Evolutionary conservation across 768 basidiomycete genomes (phyloP).

Genomic region (Erythrobasidium yunnanense): DNA sequence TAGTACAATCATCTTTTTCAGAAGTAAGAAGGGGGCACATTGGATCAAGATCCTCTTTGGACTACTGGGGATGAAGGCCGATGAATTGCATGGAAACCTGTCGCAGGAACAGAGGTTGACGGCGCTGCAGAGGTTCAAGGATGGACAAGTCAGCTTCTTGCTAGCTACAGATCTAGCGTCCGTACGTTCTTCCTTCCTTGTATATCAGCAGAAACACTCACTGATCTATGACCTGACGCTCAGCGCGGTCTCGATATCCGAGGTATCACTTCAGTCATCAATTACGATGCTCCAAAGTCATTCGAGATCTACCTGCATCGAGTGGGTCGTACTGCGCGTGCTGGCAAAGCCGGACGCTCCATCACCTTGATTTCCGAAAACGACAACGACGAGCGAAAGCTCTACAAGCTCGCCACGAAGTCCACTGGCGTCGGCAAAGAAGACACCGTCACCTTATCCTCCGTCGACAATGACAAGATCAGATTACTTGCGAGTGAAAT

Average conservation of each 20-base stretch:
- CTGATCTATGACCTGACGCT: background rate
- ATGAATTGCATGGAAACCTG: slow-evolving; percentile 88
- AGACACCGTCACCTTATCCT: slow-evolving; percentile 44
- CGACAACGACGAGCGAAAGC: slow-evolving; percentile 89
- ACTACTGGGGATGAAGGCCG: slow-evolving; percentile 67
- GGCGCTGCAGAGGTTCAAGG: slow-evolving; percentile 76
- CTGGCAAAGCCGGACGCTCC: slow-evolving; percentile 82
- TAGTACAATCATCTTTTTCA: slow-evolving; percentile 83
- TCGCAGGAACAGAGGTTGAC: slow-evolving; percentile 91
- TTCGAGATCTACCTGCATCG: slow-evolving; percentile 99
- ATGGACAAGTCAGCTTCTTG: slow-evolving; percentile 75
- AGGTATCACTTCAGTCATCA: slow-evolving; percentile 92
- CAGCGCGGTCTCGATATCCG: slow-evolving; percentile 89
- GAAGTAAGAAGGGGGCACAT: slow-evolving; percentile 94
- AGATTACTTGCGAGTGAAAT: slow-evolving; percentile 61
- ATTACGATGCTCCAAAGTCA: slow-evolving; percentile 93
- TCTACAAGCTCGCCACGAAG: slow-evolving; percentile 92
- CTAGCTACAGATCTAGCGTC: slow-evolving; percentile 95
- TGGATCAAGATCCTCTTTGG: slow-evolving; percentile 91
- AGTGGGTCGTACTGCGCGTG: slow-evolving; percentile 50
- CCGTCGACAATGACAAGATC: slow-evolving; percentile 66
- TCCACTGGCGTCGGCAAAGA: background rate
- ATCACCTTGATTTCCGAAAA: slow-evolving; percentile 90
- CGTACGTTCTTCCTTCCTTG: background rate
- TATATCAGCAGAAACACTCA: background rate